Conservation (phyloP, 2,329 filamentous ascomycete species). For the Claviceps pazoutovae region DNA sequence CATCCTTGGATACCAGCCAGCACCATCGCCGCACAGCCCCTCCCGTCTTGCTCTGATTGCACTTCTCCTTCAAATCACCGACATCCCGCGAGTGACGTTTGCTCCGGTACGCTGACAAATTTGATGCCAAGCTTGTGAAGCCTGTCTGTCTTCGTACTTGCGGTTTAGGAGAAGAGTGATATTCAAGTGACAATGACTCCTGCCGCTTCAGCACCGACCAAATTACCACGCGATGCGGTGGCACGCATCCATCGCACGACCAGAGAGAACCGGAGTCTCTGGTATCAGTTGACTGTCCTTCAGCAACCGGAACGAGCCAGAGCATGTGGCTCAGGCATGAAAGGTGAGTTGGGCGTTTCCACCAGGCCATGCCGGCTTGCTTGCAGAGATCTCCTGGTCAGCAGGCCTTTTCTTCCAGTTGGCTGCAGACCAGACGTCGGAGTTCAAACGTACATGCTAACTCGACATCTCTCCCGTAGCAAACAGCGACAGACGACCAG, state of each 20-base stretch:
- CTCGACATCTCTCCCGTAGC: conserved; percentile 13
- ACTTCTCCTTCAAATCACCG: not conserved
- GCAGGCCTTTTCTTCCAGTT: no score
- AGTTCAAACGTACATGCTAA: conserved; percentile 7
- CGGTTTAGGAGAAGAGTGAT: not conserved
- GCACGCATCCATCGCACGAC: conserved; percentile 42
- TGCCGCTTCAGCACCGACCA: conserved; percentile 14
- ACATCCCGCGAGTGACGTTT: not conserved
- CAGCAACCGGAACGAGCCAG: conserved; percentile 90
- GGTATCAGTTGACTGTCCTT: conserved; percentile 72
- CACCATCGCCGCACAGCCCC: no score
- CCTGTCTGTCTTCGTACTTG: not conserved
- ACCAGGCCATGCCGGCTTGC: not conserved
- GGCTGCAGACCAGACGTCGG: not conserved
- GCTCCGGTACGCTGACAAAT: not conserved
- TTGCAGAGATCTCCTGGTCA: no score
- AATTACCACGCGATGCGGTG: conserved; percentile 20
- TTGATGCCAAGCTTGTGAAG: not conserved
- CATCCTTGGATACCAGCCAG: not conserved
- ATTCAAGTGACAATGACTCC: conserved; percentile 20
- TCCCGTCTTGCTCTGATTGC: not conserved
- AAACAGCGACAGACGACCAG: conserved; percentile 64
- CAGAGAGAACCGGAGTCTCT: conserved; percentile 61
- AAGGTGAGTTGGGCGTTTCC: conserved; percentile 48
- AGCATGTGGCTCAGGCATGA: conserved; percentile 88